phyloP scores from a whole-genome alignment of 2,329 filamentous ascomycete genomes.

The Dactylellina haptotyla region DNA sequence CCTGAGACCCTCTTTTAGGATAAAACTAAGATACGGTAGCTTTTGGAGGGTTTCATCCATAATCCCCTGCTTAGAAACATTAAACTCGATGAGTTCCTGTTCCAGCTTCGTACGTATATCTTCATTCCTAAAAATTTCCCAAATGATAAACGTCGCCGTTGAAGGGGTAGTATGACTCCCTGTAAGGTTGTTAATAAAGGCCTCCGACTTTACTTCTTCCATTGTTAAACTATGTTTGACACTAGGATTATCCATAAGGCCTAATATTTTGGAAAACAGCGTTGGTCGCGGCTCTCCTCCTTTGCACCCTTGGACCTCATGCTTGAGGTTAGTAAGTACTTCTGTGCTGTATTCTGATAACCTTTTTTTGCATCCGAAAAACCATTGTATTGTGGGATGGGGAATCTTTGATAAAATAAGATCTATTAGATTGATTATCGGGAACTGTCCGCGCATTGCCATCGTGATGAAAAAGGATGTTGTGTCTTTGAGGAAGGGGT shows the following conservation, averaged over 20 bases:
- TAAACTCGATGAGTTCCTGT: neutral
- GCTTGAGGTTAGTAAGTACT: neutral
- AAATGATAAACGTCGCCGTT: neutral
- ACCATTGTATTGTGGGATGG: constrained; percentile 7
- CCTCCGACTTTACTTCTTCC: neutral
- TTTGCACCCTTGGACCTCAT: constrained; percentile 10
- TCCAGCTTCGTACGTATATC: constrained; percentile 4
- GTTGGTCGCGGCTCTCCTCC: constrained; percentile 10
- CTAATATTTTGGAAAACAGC: constrained; percentile 7
- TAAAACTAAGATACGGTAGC: constrained; percentile 6
- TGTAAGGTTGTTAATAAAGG: neutral
- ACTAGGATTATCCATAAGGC: constrained; percentile 15
- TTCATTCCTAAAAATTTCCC: constrained; percentile 1
- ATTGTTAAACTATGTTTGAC: constrained; percentile 9
- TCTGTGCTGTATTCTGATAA: constrained; percentile 3
- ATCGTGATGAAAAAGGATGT: neutral
- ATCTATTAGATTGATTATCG: neutral
- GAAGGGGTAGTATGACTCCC: constrained; percentile 3
- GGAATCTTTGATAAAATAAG: constrained; percentile 1
- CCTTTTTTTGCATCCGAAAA: neutral
- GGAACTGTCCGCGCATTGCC: constrained; percentile 1
- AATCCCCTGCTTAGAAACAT: neutral
- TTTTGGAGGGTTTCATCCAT: constrained; percentile 17
- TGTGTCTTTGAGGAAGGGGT: constrained; percentile 1
- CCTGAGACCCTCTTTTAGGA: constrained; percentile 26